Evolutionary conservation across 1,284 basidiomycete species (phyloP), one percentile per base, ranked within the genome.

Genomic region (Meira miltonrushii): DNA sequence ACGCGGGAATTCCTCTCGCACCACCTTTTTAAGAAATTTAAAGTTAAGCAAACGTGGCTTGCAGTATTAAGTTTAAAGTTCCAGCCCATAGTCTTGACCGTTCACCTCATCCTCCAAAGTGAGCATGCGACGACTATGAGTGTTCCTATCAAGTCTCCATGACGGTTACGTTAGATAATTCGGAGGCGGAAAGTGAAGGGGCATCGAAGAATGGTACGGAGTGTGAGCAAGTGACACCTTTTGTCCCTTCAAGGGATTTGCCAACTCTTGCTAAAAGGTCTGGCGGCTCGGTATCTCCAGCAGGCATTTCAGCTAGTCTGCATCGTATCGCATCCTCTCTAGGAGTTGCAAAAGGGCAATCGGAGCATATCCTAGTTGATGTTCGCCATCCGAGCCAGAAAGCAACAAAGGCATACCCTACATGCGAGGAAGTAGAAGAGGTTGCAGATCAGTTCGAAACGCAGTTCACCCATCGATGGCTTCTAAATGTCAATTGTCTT

Each of bases 161-260:
- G 28, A 8, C 28, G 28, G 28, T 33, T 3, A 33, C 28, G 8
- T 3, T 8, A 4, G 28, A 33, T 4, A 8, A 4, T 4, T 33
- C 8, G 8, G 28, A 33, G 28, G 28, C 8, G 28, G 28, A 33
- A 33, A 33, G 28, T 4, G 28, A 33, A 33, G 28, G 28, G 28
- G 8, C 28, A 33, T 3, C 3, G 28, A 33, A 33, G 4, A 33
- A 33, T n/a, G n/a, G n/a, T n/a, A n/a, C n/a, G n/a, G n/a, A n/a
- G n/a, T n/a, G n/a, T 3, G 28, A 33, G 28, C 28, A 33, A 33
- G 8, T 33, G 28, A 67, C 67, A 68, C 65, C 6, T 1, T 59
- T 54, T 39, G 19, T 33, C 12, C 25, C 25, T 55, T 40, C 33
- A 17, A 52, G 55, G 17, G 23, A 33, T 46, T n/a, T 49, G 23